A percentile compares a stretch with the other conserved stretches of the same genome.
These are phyloP conservation scores for Castanopsis chinensis DNA, from an alignment of 306 rosid genomes.

Conservation along the genomic window DNA sequence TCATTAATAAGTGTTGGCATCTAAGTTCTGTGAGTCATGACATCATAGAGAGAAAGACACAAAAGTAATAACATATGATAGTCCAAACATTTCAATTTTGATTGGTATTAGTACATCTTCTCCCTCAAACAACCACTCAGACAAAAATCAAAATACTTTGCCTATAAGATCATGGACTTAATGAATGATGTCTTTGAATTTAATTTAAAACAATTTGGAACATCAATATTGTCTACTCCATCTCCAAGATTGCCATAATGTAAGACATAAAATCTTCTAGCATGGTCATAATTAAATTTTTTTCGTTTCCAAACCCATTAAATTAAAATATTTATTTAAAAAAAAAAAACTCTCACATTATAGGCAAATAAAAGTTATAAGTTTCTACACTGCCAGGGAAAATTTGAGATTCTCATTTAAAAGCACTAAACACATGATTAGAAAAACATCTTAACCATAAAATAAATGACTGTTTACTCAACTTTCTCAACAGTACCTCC, in stretches of 20 bases:
- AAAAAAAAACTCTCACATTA: too few relatives aligned
- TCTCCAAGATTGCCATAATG: neutral
- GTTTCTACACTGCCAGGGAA: neutral
- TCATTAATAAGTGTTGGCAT: too few relatives aligned
- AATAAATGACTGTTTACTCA: too few relatives aligned
- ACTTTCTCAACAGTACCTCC: too few relatives aligned
- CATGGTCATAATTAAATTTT: neutral
- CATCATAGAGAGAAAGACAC: too few relatives aligned
- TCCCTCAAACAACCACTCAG: neutral
- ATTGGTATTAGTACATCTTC: neutral
- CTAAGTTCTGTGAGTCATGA: too few relatives aligned
- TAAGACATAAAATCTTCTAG: neutral
- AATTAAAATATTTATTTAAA: too few relatives aligned
- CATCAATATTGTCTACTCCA: neutral
- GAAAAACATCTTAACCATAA: too few relatives aligned
- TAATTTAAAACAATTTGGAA: neutral
- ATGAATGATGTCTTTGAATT: neutral
- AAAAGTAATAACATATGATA: too few relatives aligned
- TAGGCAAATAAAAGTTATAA: neutral
- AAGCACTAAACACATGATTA: too few relatives aligned
- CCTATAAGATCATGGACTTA: neutral
- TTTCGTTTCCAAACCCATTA: neutral
- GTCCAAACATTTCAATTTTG: too few relatives aligned
- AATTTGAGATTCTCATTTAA: too few relatives aligned
- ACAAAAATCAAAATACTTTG: neutral